Evolutionary conservation across 257 asterid species (phyloP).

Genomic region (Dorcoceras hygrometricum): DNA sequence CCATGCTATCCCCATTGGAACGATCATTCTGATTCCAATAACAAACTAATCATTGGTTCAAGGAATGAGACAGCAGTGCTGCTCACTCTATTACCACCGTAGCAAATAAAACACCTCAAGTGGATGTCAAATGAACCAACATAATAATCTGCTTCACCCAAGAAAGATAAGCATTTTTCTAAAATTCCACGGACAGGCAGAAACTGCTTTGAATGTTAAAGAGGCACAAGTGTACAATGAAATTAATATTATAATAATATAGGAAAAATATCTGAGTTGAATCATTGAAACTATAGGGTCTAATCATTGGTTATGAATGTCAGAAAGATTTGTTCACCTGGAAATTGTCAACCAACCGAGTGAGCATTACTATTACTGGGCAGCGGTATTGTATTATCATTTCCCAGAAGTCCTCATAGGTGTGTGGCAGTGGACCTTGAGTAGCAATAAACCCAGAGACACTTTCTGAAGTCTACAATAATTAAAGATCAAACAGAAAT

Average conservation of each 20-base stretch:
- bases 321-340: background rate
- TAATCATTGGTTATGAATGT: background rate
- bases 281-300: background rate
- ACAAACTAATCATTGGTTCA: too few species aligned
- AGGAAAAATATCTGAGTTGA: background rate
- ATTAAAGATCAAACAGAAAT: conserved; percentile 19
- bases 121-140: background rate
- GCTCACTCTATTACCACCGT: too few species aligned
- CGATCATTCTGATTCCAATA: too few species aligned
- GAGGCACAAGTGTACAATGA: too few species aligned
- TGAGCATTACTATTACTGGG: conserved; percentile 88
- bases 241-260: too few species aligned
- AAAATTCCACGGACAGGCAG: background rate
- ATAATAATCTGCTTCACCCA: background rate
- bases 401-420: conserved; percentile 92
- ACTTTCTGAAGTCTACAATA: conserved; percentile 62
- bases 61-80: too few species aligned
- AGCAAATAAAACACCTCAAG: background rate
- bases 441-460: conserved; percentile 84
- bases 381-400: conserved; percentile 77
- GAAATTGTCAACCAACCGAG: conserved; percentile 69
- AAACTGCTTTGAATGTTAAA: background rate
- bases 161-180: background rate
- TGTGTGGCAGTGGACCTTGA: conserved; percentile 91
- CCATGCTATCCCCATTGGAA: too few species aligned